Percentiles rank a stretch among this genome's conserved stretches.
Evolutionary conservation across 495 filamentous ascomycete species (phyloP).

Genomic region (Penicillium coprophilum): DNA sequence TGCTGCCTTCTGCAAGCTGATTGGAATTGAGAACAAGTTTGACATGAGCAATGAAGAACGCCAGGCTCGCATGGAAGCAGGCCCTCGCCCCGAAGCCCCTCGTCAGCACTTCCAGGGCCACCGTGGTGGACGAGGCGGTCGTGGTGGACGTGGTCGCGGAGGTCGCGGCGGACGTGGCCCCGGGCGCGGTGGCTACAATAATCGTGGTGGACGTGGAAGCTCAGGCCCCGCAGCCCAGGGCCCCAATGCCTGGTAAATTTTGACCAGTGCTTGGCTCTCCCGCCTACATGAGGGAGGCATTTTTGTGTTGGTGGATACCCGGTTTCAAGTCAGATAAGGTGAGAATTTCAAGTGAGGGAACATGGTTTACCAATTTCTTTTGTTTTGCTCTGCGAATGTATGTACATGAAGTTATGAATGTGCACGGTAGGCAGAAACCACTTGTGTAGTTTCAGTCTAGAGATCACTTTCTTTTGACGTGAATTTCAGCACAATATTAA

Average conservation of each 20-base stretch:
- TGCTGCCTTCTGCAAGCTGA: slow-evolving; percentile 67
- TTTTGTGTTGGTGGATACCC: background rate
- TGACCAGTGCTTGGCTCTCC: background rate
- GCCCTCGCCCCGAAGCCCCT: slow-evolving; percentile 23
- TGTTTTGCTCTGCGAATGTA: background rate
- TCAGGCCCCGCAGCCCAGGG: background rate
- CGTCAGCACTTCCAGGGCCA: slow-evolving; percentile 5
- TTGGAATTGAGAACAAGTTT: slow-evolving; percentile 78
- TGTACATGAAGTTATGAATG: background rate
- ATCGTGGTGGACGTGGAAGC: background rate
- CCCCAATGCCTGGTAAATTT: background rate
- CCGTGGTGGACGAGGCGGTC: slow-evolving; percentile 18
- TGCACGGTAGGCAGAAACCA: no score
- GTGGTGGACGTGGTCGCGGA: slow-evolving; percentile 22
- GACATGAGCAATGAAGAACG: slow-evolving; percentile 67
- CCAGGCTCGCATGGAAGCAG: slow-evolving; percentile 43
- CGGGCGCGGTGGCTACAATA: background rate
- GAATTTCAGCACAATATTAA: background rate
- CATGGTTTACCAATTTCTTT: background rate
- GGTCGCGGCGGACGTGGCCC: slow-evolving; percentile 16
- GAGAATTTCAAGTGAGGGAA: background rate
- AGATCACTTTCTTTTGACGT: background rate
- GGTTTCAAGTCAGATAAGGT: background rate
- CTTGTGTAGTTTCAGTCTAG: no score
- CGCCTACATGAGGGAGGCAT: background rate